phyloP scores from a whole-genome alignment of 1,284 basidiomycete genomes.

The Tilletia walkeri region DNA sequence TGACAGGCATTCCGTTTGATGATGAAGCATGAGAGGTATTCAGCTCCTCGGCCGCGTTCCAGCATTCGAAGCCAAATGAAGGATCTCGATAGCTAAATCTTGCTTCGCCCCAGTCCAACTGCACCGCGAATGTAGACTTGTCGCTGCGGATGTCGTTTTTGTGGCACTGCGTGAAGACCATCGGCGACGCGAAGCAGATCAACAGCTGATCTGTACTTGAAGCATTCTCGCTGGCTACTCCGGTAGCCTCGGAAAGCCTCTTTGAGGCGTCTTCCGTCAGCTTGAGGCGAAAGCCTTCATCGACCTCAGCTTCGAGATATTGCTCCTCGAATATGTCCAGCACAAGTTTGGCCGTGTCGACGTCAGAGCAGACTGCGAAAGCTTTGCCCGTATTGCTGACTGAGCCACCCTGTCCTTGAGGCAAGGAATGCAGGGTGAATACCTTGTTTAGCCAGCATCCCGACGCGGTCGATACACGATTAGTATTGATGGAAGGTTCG shows the following conservation, averaged over 20 bases:
- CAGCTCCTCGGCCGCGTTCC: not conserved
- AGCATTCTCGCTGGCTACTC: not conserved
- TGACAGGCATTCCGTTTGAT: not conserved
- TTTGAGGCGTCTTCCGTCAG: not conserved
- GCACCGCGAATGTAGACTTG: not conserved
- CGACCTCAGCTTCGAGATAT: conserved; percentile 2
- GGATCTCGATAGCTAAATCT: conserved; percentile 10
- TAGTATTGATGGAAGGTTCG: not conserved
- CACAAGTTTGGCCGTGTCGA: not conserved
- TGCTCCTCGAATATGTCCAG: conserved; percentile 8
- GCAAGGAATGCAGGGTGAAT: not conserved
- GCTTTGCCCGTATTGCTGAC: conserved; percentile 1
- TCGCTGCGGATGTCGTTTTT: not conserved
- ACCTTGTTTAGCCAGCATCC: not conserved
- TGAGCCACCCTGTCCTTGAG: not conserved
- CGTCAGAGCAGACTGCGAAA: conserved; percentile 11
- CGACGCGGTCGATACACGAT: not conserved
- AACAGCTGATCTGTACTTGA: conserved; percentile 1
- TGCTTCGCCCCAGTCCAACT: conserved; percentile 1
- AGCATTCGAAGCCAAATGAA: not conserved
- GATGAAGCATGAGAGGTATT: not conserved
- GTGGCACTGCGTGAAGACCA: not conserved
- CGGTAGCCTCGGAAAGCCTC: not conserved
- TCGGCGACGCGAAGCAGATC: conserved; percentile 5
- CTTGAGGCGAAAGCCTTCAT: conserved; percentile 10